Base-by-base conservation (phyloP, 148 eudicot genomes). In the Rhododendron ovatum region DNA sequence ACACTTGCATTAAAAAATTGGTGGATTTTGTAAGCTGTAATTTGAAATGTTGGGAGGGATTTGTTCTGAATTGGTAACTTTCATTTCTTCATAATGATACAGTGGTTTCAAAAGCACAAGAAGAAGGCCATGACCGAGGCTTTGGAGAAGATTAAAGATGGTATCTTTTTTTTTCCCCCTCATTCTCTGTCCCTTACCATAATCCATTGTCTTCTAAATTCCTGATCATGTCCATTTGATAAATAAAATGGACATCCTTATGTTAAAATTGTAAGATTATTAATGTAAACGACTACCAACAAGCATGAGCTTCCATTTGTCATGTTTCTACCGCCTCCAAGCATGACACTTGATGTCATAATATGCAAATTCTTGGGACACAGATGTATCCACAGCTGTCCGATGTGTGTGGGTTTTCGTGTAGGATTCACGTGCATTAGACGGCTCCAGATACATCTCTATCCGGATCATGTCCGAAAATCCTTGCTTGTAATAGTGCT, bases 61-160 rank as follows among this genome's bases (percentile, higher is more conserved):
- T 30, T 9, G 13, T 78, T 78, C 48, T 78, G 1, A 78, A 78
- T n/a, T 78, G 26, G n/a, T 78, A 2, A 18, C 80, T 78, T 61
- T 65, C 3, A 24, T 15, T 37, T 50, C 43, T 65, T 37, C 24
- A 65, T 61, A 37, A 33, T 63, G 13, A 12, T 45, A 51, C 86
- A 84, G 86, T 84, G 80, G 86, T 84, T 84, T 51, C 80, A 74
- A 43, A 84, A 74, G 86, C 48, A 57, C 45, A 80, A 74, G 78
- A 84, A 84, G 65, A 84, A 84, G 65, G 86, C 86, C 63, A 84
- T 84, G 86, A 43, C 50, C 18, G 86, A 84, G 48, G 86, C 86
- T 48, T 74, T 84, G 47, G 86, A 84, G 86, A 84, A 84, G 86
- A 84, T 84, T 74, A 84, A 84, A 84, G 80, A 80, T 35, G 86